A percentile compares a stretch with the other conserved stretches of the same genome.
These are phyloP conservation scores for Hypericum perforatum DNA, from an alignment of 345 rosid genomes.

Conservation along the genomic window DNA sequence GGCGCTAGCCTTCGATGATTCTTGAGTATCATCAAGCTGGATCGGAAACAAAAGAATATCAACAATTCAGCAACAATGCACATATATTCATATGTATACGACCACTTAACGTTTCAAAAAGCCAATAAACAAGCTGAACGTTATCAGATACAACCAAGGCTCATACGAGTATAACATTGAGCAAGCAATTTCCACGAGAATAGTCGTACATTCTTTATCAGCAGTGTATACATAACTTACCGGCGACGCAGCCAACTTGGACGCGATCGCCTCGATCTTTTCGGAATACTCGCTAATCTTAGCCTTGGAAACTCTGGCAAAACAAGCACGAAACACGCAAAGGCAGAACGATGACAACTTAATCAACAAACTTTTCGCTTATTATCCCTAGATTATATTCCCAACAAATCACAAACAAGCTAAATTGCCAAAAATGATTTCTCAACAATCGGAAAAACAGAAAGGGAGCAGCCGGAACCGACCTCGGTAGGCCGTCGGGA, in stretches of 20 bases:
- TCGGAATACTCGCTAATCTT: conserved; percentile 68
- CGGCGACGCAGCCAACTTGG: conserved; percentile 35
- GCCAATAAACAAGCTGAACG: no score
- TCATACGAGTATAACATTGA: no score
- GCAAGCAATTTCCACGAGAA: no score
- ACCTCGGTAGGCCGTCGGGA: conserved; percentile 74
- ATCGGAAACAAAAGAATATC: neutral
- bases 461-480: conserved; percentile 3
- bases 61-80: no score
- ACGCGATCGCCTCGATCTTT: conserved; percentile 68
- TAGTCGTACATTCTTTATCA: no score
- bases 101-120: no score
- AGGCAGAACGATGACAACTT: no score
- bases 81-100: no score
- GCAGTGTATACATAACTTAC: conserved; percentile 20
- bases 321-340: neutral
- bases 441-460: neutral
- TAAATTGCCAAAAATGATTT: neutral
- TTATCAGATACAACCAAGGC: no score
- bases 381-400: no score
- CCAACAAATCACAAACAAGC: neutral
- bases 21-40: conserved; percentile 35
- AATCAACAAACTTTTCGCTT: no score
- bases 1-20: conserved; percentile 24
- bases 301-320: conserved; percentile 55